These are phyloP conservation scores for Artemisia tridentata DNA, from an alignment of 129 eudicot species.

Conservation along the genomic window DNA sequence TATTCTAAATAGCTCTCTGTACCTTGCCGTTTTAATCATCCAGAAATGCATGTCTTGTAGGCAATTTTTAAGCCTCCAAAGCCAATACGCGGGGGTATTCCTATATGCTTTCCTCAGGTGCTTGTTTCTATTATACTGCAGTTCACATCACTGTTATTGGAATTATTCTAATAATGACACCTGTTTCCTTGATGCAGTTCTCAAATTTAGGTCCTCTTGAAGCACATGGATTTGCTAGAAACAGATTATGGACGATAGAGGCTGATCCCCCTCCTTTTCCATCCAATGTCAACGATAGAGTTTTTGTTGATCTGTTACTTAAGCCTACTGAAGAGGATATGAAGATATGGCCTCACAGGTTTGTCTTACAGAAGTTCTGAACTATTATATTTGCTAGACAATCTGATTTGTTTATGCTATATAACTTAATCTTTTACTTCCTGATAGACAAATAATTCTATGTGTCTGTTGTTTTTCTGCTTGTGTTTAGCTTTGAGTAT, in stretches of 20 bases:
- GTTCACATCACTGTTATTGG: conserved; percentile 4
- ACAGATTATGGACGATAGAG: conserved; percentile 78
- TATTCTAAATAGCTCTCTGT: background rate
- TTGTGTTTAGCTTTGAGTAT: conserved; percentile 69
- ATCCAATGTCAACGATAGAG: conserved; percentile 45
- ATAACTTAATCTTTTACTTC: conserved; percentile 16
- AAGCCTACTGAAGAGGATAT: conserved; percentile 80
- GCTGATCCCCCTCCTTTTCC: conserved; percentile 58
- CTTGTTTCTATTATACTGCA: conserved; percentile 22
- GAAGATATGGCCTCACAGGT: conserved; percentile 90
- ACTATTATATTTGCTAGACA: conserved; percentile 17
- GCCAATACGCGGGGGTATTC: conserved; percentile 94
- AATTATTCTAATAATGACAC: conserved; percentile 21
- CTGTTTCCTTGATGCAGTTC: conserved; percentile 49
- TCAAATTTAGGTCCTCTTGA: conserved; percentile 63
- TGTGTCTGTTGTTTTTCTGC: background rate
- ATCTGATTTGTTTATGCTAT: conserved; percentile 12
- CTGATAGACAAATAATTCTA: background rate
- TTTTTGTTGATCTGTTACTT: conserved; percentile 77
- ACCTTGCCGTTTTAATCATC: conserved; percentile 22
- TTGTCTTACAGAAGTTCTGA: conserved; percentile 16
- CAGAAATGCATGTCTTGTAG: conserved; percentile 38
- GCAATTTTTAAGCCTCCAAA: conserved; percentile 76
- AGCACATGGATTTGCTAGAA: conserved; percentile 92
- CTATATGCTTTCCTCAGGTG: conserved; percentile 93